Evolutionary conservation across 2,329 filamentous ascomycete genomes (phyloP).

Genomic region (Rutstroemia sydowiana): DNA sequence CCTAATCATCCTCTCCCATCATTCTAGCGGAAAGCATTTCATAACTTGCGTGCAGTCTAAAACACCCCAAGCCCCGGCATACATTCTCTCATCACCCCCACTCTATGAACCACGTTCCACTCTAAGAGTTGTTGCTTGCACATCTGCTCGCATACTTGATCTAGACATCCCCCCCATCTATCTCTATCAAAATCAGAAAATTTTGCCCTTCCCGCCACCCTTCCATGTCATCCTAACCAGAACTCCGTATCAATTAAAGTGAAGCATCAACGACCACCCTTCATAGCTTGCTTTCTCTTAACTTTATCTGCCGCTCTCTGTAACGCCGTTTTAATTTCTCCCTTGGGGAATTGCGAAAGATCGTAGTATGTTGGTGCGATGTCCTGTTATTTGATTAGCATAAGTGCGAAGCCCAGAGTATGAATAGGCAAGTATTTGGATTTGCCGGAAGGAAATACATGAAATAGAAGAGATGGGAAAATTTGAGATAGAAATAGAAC

Average conservation of each 20-base stretch:
- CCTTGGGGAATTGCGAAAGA: slow-evolving; percentile 71
- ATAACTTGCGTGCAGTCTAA: too few relatives aligned
- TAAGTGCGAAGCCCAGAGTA: slow-evolving; percentile 16
- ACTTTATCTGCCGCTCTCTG: slow-evolving; percentile 52
- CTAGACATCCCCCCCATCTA: too few relatives aligned
- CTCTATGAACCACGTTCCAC: too few relatives aligned
- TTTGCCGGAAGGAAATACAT: background rate
- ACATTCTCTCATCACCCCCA: too few relatives aligned
- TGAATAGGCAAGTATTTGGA: background rate
- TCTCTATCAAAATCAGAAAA: too few relatives aligned
- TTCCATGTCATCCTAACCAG: background rate
- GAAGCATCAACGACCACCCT: slow-evolving; percentile 16
- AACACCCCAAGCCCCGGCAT: too few relatives aligned
- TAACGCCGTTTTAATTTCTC: slow-evolving; percentile 70
- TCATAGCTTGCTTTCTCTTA: slow-evolving; percentile 40
- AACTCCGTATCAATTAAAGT: background rate
- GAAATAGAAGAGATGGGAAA: background rate
- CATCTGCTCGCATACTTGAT: too few relatives aligned
- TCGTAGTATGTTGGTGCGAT: slow-evolving; percentile 94
- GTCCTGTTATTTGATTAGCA: slow-evolving; percentile 53
- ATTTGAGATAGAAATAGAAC: slow-evolving; percentile 4
- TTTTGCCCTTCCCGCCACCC: background rate
- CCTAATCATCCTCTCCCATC: too few relatives aligned
- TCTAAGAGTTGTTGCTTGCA: too few relatives aligned
- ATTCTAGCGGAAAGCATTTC: too few relatives aligned